Base-by-base conservation (phyloP, 495 filamentous ascomycete species). In the Tuber borchii region DNA sequence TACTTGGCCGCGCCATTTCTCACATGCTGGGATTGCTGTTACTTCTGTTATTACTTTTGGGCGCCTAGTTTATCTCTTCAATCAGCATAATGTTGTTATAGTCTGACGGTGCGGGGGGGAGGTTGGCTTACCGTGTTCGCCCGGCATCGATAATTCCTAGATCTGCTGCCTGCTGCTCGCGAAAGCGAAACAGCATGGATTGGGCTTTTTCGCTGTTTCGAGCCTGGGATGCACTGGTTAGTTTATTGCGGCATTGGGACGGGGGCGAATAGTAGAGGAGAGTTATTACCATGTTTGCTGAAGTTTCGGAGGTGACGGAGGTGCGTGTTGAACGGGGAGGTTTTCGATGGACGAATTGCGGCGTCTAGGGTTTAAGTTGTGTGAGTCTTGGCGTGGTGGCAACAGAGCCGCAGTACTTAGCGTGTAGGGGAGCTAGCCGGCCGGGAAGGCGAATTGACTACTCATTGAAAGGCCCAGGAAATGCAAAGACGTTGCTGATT, bases 161-260 rank as follows among this genome's bases (percentile, higher is more conserved):
- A 84, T 97, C 94, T 74, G 95, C 94, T 73, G 96, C 96, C 87
- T 98, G 95, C 81, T 94, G 91, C 83, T 97, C 95, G 84, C 96
- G 93, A 88, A 99, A 99, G 87, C 95, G 95, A 87, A 97, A 99
- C 85, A 99, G 96, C 95, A 99, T 99, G 37, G 95, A 97, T 85
- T 99, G 95, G 76, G 95, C 95, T 86, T 98, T 98, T 88, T 97
- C 95, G 43, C 92, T 93, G 85, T 99, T 99, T 20, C 81, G 77
- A 34, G 81, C 81, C 81, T 80, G 65, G 20, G 65, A 16, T 34
- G 56, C 26, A 65, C 34, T 34, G 3, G 26, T 31, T 34, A 65
- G 56, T 19, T 31, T 61, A 61, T 31, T 34, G 56, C 14, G 26
- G 26, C 34, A 65, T 31, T 31, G 14, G 12, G 14, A 4, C 16